phyloP scores from a whole-genome alignment of 2,329 filamentous ascomycete species.

The Apiospora kogelbergensis region DNA sequence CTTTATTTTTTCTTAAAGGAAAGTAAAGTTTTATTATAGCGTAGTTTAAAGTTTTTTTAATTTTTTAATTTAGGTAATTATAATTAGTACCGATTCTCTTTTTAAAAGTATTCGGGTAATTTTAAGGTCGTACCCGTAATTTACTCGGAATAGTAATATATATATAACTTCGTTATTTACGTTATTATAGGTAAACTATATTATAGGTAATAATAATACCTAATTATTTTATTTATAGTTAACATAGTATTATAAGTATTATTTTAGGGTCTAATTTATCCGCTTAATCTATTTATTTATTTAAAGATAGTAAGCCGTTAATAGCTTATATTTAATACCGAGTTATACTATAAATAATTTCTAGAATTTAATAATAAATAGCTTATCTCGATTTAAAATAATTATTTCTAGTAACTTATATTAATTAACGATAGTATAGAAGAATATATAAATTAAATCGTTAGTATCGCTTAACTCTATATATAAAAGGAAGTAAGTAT shows the following conservation, averaged over 20 bases:
- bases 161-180: no score
- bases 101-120: not conserved
- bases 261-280: conserved; percentile 13
- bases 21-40: no score
- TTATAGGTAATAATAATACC: no score
- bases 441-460: not conserved
- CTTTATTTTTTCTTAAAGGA: no score
- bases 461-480: not conserved
- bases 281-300: conserved; percentile 12
- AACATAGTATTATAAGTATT: conserved; percentile 16
- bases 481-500: no score
- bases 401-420: no score
- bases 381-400: no score
- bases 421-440: not conserved
- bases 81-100: not conserved
- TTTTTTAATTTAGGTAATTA: not conserved
- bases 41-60: not conserved
- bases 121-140: not conserved
- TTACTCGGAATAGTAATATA: no score
- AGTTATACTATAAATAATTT: conserved; percentile 8
- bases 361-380: no score
- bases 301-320: conserved; percentile 11
- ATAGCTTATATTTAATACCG: not conserved
- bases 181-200: no score
- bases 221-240: conserved; percentile 13